These are phyloP conservation scores for Cairneyella variabilis DNA, from an alignment of 495 filamentous ascomycete genomes.

Conservation along the genomic window DNA sequence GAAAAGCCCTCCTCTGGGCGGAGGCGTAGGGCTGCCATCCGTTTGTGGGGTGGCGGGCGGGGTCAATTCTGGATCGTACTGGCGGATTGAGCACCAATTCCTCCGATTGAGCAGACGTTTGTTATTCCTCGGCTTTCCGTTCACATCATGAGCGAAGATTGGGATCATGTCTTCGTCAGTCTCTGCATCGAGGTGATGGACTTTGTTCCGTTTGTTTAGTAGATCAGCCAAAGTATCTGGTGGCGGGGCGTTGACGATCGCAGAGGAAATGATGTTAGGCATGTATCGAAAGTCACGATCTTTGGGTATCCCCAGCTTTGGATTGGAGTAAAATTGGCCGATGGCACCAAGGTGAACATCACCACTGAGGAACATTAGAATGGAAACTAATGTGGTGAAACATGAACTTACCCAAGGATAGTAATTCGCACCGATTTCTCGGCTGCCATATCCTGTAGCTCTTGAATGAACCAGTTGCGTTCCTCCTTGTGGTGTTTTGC, in stretches of 20 bases:
- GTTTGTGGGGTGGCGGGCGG: constrained; percentile 62
- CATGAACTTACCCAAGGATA: constrained; percentile 61
- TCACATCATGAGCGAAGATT: constrained; percentile 83
- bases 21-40: constrained; percentile 33
- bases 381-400: neutral
- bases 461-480: constrained; percentile 79
- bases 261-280: constrained; percentile 82
- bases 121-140: constrained; percentile 86
- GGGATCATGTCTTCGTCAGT: constrained; percentile 97
- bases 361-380: constrained; percentile 46
- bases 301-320: constrained; percentile 69
- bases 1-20: constrained; percentile 17
- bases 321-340: constrained; percentile 91
- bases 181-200: constrained; percentile 80
- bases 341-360: constrained; percentile 93
- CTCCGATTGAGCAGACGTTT: constrained; percentile 83
- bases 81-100: constrained; percentile 87
- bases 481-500: constrained; percentile 90
- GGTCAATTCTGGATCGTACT: constrained; percentile 72
- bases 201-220: constrained; percentile 88
- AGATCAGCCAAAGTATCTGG: constrained; percentile 86
- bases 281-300: constrained; percentile 93
- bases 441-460: constrained; percentile 84
- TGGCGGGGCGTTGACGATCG: constrained; percentile 87
- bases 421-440: constrained; percentile 91